Evolutionary conservation across 129 eudicot species (phyloP), one percentile per base, ranked within the genome.

Genomic region (Tagetes patula): DNA sequence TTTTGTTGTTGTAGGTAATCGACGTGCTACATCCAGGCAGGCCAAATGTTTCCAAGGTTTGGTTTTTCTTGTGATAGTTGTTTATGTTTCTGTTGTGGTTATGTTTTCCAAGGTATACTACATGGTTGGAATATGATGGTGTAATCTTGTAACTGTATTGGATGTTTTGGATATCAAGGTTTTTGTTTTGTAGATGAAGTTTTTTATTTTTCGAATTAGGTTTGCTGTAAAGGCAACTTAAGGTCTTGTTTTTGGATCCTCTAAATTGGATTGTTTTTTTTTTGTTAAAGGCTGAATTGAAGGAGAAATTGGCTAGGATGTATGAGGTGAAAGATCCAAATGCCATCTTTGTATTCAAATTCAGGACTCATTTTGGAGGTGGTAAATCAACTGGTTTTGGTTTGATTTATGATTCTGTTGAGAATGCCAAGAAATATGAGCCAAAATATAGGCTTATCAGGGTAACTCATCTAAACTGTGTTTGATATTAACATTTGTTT

Each of bases 331-430:
- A 73, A 74, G 91, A 89, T 45, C 66, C 80, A 32, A 86, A 78
- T 33, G 68, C 89, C 31, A 89, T 89, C 20, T 89, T 84, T 73
- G 96, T 89, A 9, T 89, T 89, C 80, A 89, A 89, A 83, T 89
- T 89, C 86, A 84, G 96, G 37, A 89, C 96, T 52, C 96, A 89
- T 60, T 89, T 89, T 56, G 96, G 96, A 67, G 91, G 96, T 56
- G 96, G 96, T 8, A 86, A 89, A 75, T 89, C 96, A 30, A 86
- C 96, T 46, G 96, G 91, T 9, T 89, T 89, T 84, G 91, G 91
- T 31, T 75, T 86, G 84, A 88, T 88, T 50, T 88, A 85, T 30
- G 95, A 85, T 73, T 88, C 95, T 7, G 90, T 88, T 65, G 96
- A 89, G 78, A 89, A 83, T 8, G 96, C 96, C 0, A 89, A 89